phyloP scores from a whole-genome alignment of 2,329 filamentous ascomycete species.

The Verticillium dahliae region DNA sequence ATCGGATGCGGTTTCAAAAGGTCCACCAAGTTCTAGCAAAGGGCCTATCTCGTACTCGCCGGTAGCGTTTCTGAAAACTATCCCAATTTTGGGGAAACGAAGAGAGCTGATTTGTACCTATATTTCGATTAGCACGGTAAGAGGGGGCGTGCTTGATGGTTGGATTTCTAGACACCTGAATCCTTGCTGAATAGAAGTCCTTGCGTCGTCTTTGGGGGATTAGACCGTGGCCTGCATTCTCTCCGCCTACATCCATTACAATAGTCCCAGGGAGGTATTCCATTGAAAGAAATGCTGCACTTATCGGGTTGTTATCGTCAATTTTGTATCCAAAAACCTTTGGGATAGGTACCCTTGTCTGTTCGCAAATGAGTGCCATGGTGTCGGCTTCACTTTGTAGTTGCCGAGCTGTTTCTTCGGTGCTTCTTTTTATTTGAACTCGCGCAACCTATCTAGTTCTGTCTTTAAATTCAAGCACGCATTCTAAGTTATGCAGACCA shows the following conservation, averaged over 20 bases:
- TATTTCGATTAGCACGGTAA: neutral
- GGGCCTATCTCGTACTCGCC: neutral
- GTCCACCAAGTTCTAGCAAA: neutral
- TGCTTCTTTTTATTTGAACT: no score
- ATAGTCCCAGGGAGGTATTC: conserved; percentile 2
- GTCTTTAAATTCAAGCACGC: no score
- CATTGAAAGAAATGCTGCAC: conserved; percentile 2
- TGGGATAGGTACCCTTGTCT: neutral
- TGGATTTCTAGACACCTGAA: no score
- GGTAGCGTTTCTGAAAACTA: neutral
- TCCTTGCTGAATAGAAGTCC: neutral
- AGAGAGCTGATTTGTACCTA: neutral
- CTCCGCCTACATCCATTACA: conserved; percentile 1
- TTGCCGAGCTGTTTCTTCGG: no score
- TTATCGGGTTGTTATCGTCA: neutral
- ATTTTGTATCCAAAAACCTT: neutral
- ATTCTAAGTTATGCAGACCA: no score
- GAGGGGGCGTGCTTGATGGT: no score
- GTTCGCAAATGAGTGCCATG: conserved; percentile 1
- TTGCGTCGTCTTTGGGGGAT: neutral
- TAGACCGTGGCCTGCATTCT: neutral
- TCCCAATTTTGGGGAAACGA: conserved; percentile 1
- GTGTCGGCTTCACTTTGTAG: neutral
- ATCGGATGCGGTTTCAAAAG: conserved; percentile 1
- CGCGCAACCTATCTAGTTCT: no score